Evolutionary conservation across 1,284 basidiomycete genomes (phyloP).

Genomic region (Rhodotorula glutinis): DNA sequence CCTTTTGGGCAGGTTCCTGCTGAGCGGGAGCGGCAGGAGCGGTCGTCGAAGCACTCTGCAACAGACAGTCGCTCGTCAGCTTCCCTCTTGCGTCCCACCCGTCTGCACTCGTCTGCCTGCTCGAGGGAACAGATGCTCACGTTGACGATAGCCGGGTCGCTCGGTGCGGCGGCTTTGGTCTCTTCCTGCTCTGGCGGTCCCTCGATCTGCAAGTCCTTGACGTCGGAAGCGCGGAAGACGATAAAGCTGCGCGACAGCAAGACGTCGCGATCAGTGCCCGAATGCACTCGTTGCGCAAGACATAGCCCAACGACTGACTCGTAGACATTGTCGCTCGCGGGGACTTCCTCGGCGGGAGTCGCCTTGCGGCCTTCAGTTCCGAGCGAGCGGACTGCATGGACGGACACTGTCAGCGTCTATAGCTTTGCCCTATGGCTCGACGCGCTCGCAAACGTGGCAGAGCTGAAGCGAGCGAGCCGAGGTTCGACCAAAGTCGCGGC

Average conservation of each 20-base stretch:
- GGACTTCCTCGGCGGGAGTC: slow-evolving; percentile 43
- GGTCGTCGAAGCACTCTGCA: slow-evolving; percentile 9
- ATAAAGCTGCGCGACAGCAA: slow-evolving; percentile 37
- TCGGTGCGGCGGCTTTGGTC: slow-evolving; percentile 15
- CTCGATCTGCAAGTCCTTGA: slow-evolving; percentile 47
- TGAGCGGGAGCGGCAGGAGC: slow-evolving; percentile 6
- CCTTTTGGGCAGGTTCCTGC: background rate
- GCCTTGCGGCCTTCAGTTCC: slow-evolving; percentile 45
- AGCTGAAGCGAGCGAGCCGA: no score
- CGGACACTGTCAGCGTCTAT: no score
- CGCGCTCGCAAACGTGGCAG: no score
- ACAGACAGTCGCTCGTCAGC: background rate
- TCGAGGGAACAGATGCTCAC: no score
- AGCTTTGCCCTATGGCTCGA: no score
- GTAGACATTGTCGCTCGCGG: slow-evolving; percentile 43
- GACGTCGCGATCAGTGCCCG: background rate
- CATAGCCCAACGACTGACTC: no score
- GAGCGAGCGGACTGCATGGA: slow-evolving; percentile 42
- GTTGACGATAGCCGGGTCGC: slow-evolving; percentile 45
- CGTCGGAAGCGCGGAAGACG: slow-evolving; percentile 45
- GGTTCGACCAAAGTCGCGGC: no score
- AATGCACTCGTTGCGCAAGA: background rate
- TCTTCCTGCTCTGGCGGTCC: slow-evolving; percentile 25
- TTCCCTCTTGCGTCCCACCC: no score
- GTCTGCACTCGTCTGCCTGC: no score